Evolutionary conservation across 257 asterid genomes (phyloP), one percentile per base, ranked within the genome.

Genomic region (Fraxinus excelsior): DNA sequence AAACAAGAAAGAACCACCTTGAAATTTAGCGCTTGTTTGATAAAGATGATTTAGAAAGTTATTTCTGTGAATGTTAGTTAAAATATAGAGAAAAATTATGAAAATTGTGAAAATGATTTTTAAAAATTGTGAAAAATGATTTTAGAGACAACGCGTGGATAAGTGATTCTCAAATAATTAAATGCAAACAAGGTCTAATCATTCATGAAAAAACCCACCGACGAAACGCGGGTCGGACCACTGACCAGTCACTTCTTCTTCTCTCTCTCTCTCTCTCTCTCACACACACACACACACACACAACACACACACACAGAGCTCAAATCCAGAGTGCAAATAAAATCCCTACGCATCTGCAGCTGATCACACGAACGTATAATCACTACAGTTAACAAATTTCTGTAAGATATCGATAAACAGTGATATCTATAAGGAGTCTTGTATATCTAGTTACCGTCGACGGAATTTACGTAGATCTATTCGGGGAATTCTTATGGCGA

Each of bases 401-500:
- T 76, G 64, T 40, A 25, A 28, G 8, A 34, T 14, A 74, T 74
- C 62, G 19, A 38, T 18, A 9, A 51, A 13, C 18, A 5, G 75
- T 14, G 62, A 51, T 42, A 42, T 42, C 51, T 5, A 42, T 11
- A n/a, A 40, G 34, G 21, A 12, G 65, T 56, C 60, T 70, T 28
- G 7, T 34, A 23, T 28, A 25, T 62, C 16, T 40, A 38, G 13
- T 37, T 60, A 18, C 13, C 2, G 8, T 13, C 2, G n/a, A 16
- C 8, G 40, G 19, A 21, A 78, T 82, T 74, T 53, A 53, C n/a
- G 16, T 8, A 44, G 80, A 79, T 78, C 74, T 78, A 70, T 76
- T 58, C 60, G 21, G 80, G 38, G 76, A 75, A 70, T 79, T 74
- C 82, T 62, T 49, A 91, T 94, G 98, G 99, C 97, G 84, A 95